Evolutionary conservation across 176 grass and related monocot species (phyloP), one percentile per base, ranked within the genome.

Genomic region (Pontederia crassipes): DNA sequence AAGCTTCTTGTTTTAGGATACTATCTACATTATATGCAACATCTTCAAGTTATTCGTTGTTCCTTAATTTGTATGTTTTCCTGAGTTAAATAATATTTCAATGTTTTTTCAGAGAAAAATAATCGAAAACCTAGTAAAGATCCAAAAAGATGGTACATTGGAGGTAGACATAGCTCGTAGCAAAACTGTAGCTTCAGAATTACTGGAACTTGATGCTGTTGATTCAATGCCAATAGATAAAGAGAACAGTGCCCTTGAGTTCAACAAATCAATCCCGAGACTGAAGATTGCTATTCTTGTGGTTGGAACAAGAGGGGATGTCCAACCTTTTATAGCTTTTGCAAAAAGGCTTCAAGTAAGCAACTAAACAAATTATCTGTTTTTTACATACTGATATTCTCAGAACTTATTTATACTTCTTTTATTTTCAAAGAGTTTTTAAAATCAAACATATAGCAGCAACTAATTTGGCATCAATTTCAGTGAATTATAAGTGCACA

Each of bases 271-370:
- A 71, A 84, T 91, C 52, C 93, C 93, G 64, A 91, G 65, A 75
- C 74, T 97, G 75, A 92, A 88, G 74, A 87, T 97, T 73, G 93
- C 82, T 59, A 97, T 97, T 60, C 84, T 97, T 73, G 84, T 97
- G 49, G 84, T 97, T 81, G 93, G 93, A 78, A 97, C 93, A 64
- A 77, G 87, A 81, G 93, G 93, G 63, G 93, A 97, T 76, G 87
- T 97, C 72, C 87, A 97, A 48, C 93, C 93, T 85, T 97, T 97
- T 67, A 91, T 97, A 76, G 93, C 93, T 79, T 80, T 97, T 80
- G 84, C 87, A 58, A 97, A 88, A 79, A 78, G 84, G 72, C 87
- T 97, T 64, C 87, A 88, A 81, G 93, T 74, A 85, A 68, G 65
- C 80, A 65, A 40, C 32, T 40, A 40, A 7, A 40, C 0, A 7